Percentiles rank a stretch among this genome's conserved stretches.
phyloP scores from a whole-genome alignment of 768 basidiomycete genomes.

The Austroboletus eburneus region DNA sequence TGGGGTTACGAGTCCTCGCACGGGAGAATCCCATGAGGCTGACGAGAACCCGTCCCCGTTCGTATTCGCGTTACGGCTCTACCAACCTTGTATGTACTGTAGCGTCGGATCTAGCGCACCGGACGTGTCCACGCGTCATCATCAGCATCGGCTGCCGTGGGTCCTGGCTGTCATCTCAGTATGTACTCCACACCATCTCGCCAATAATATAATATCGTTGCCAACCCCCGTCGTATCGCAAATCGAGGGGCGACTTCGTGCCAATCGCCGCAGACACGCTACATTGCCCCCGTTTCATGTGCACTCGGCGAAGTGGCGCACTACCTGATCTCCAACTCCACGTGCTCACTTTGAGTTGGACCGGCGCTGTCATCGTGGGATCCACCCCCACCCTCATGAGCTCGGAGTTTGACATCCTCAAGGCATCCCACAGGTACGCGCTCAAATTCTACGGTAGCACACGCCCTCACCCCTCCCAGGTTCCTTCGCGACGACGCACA shows the following conservation, averaged over 20 bases:
- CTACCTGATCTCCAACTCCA: background rate
- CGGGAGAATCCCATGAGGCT: slow-evolving; percentile 19
- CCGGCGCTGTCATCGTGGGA: no score
- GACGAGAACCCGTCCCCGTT: slow-evolving; percentile 1
- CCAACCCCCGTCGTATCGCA: background rate
- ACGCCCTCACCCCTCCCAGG: slow-evolving; percentile 32
- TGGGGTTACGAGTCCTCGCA: background rate
- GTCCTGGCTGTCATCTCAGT: background rate
- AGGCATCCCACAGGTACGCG: slow-evolving; percentile 64
- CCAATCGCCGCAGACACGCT: background rate
- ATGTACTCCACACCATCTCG: background rate
- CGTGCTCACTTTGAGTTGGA: background rate
- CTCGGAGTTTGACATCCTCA: slow-evolving; percentile 75
- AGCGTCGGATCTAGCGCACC: background rate
- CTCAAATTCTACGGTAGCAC: background rate
- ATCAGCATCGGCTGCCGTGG: no score
- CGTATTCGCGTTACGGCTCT: slow-evolving; percentile 2
- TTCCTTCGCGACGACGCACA: slow-evolving; percentile 62
- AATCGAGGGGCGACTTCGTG: background rate
- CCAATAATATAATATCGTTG: no score
- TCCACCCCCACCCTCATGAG: no score
- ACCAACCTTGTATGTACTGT: no score
- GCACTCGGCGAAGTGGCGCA: no score
- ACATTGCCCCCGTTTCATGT: no score
- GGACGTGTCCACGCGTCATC: no score